phyloP scores from a whole-genome alignment of 2,329 filamentous ascomycete genomes.

The Tolypocladium nubicola region DNA sequence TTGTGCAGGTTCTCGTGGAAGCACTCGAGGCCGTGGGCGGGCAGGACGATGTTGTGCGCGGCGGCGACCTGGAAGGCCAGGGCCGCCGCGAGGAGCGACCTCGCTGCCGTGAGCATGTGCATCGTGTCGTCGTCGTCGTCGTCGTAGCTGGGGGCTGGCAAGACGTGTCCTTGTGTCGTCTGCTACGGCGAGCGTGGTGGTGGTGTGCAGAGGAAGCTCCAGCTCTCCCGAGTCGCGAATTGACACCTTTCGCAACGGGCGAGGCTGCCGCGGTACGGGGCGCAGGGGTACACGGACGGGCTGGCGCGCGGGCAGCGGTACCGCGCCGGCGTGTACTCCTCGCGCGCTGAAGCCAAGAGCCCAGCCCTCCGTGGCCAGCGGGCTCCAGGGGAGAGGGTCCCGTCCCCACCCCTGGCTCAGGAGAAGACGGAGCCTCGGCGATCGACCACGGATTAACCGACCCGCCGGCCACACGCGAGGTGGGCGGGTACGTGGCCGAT shows the following conservation, averaged over 20 bases:
- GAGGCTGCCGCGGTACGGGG: not conserved
- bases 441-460: not conserved
- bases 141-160: not conserved
- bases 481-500: not conserved
- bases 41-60: conserved; percentile 93
- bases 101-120: conserved; percentile 26
- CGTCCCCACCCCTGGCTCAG: conserved; percentile 1
- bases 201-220: not conserved
- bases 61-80: conserved; percentile 45
- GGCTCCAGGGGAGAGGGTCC: not conserved
- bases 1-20: conserved; percentile 89
- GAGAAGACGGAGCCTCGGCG: not conserved
- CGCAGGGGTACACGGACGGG: not conserved
- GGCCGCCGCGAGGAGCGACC: conserved; percentile 29
- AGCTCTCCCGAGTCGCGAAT: conserved; percentile 12
- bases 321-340: not conserved
- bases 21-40: conserved; percentile 88
- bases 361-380: not conserved
- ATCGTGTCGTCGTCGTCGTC: conserved; percentile 7
- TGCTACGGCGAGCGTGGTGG: not conserved
- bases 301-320: not conserved
- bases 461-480: not conserved
- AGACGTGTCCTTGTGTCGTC: not conserved
- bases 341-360: not conserved
- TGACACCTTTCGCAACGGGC: conserved; percentile 17